Conservation (phyloP, 2,329 filamentous ascomycete genomes). For the Rhinocladiella mackenziei region DNA sequence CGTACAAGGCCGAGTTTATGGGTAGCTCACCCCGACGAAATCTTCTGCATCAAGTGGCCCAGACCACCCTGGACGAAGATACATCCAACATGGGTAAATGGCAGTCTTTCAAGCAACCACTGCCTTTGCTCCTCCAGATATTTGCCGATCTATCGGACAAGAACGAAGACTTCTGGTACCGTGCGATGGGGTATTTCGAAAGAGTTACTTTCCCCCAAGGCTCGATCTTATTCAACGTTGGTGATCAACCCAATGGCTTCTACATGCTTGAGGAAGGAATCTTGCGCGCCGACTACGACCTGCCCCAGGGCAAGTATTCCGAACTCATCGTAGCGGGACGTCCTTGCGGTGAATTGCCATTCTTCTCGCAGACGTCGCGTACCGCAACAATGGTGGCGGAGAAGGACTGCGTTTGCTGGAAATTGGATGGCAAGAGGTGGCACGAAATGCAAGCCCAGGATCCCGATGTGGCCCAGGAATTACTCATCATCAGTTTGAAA, state of each 20-base stretch:
- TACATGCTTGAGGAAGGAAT: slow-evolving; percentile 89
- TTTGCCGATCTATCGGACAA: slow-evolving; percentile 81
- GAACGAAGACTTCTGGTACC: slow-evolving; percentile 96
- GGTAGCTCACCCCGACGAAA: slow-evolving; percentile 74
- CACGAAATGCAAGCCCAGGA: slow-evolving; percentile 65
- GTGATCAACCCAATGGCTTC: slow-evolving; percentile 74
- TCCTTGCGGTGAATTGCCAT: slow-evolving; percentile 91
- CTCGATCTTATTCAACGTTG: slow-evolving; percentile 70
- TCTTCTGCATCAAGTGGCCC: slow-evolving; percentile 74
- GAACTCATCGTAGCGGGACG: slow-evolving; percentile 93
- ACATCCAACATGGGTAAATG: slow-evolving; percentile 61
- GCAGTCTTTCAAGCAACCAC: slow-evolving; percentile 82
- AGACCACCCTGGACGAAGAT: slow-evolving; percentile 66
- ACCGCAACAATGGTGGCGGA: slow-evolving; percentile 86
- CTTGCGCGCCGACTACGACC: slow-evolving; percentile 80
- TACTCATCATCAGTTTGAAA: slow-evolving; percentile 84
- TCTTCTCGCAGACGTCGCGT: slow-evolving; percentile 84
- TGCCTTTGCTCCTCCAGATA: slow-evolving; percentile 89
- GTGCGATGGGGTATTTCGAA: slow-evolving; percentile 69
- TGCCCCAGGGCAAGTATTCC: slow-evolving; percentile 82
- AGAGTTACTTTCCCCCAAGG: slow-evolving; percentile 65
- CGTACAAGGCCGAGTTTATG: slow-evolving; percentile 46
- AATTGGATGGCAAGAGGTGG: slow-evolving; percentile 70
- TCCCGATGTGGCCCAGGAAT: slow-evolving; percentile 73
- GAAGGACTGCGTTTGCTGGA: slow-evolving; percentile 76